Conservation (phyloP, 495 filamentous ascomycete species). For the Hypoxylon lienhwacheense region DNA sequence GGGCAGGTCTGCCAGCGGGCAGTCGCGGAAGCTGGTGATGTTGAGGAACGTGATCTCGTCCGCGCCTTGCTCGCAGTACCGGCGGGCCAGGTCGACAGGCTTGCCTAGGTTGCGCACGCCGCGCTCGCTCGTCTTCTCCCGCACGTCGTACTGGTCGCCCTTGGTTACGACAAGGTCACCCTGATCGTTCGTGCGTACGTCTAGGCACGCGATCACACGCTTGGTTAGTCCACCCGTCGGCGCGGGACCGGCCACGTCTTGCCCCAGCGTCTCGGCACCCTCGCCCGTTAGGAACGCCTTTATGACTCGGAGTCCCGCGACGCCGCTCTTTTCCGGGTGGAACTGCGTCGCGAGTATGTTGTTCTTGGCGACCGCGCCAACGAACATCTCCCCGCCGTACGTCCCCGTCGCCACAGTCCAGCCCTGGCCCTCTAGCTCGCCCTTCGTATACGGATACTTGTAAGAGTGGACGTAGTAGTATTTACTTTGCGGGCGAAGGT, state of each 20-base stretch:
- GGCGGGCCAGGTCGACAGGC: constrained; percentile 89
- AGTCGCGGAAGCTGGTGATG: constrained; percentile 96
- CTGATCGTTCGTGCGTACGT: constrained; percentile 93
- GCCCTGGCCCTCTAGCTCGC: constrained; percentile 70
- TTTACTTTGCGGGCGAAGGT: constrained; percentile 75
- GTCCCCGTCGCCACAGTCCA: constrained; percentile 87
- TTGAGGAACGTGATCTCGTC: constrained; percentile 98
- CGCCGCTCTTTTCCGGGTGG: constrained; percentile 95
- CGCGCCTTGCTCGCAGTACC: constrained; percentile 94
- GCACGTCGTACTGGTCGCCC: constrained; percentile 98
- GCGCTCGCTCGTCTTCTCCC: constrained; percentile 79
- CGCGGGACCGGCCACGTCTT: constrained; percentile 23
- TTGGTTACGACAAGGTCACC: constrained; percentile 98
- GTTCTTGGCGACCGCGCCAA: constrained; percentile 82
- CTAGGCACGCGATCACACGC: constrained; percentile 91
- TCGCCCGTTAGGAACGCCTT: constrained; percentile 80
- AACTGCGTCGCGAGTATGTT: constrained; percentile 94
- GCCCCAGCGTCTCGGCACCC: constrained; percentile 47
- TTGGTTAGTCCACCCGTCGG: constrained; percentile 71
- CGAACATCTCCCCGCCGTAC: constrained; percentile 88
- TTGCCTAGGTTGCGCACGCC: constrained; percentile 92
- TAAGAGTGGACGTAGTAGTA: constrained; percentile 99
- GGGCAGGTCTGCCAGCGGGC: constrained; percentile 83
- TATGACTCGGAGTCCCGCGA: constrained; percentile 79
- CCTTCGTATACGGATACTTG: constrained; percentile 73